Base-by-base conservation (phyloP, 306 rosid species). In the Quercus mongolica region DNA sequence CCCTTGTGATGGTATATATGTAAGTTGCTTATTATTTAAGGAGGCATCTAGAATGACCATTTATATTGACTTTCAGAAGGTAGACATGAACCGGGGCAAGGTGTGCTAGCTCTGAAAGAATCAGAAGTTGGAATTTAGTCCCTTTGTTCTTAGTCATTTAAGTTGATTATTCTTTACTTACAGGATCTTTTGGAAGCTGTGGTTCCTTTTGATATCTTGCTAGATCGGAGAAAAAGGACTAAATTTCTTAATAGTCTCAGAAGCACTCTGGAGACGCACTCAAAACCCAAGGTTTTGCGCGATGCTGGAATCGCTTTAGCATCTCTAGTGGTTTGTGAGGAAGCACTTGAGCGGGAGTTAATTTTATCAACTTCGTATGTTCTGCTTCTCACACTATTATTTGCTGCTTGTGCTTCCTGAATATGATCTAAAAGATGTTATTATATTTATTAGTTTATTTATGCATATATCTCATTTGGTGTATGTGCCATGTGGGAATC, bases 131-230 rank as follows among this genome's bases (percentile, higher is more conserved):
- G 52, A 33, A 33, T 67, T 5, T 33, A 26, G 31, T 67, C 46
- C 0, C 18, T 21, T 75, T 81, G 69, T 31, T 80, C 20, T 71
- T 64, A 74, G 74, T 76, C 35, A 28, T 31, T n/a, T 69, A 20
- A 51, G 56, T 26, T 52, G 69, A 17, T 23, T 56, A 69, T 62
- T 71, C n/a, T 82, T 74, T 77, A 58, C 78, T 82, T 75, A 79
- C 92, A 94, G 99, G 97, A 92, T 90, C 94, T 94, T 78, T 89
- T 91, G 92, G 95, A 94, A 82, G 99, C 95, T 59, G 97, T 94
- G 18, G 91, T 91, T 28, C 97, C 99, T 15, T 94, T 94, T 87
- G 97, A 94, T 81, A 83, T 92, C 73, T 81, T 90, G 91, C 73
- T 87, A 76, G 97, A 94, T 86, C 84, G 97, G 69, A 87, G 91